Evolutionary conservation across 2,329 filamentous ascomycete genomes (phyloP), one percentile per base, ranked within the genome.

Genomic region (Pseudogymnoascus sp.): DNA sequence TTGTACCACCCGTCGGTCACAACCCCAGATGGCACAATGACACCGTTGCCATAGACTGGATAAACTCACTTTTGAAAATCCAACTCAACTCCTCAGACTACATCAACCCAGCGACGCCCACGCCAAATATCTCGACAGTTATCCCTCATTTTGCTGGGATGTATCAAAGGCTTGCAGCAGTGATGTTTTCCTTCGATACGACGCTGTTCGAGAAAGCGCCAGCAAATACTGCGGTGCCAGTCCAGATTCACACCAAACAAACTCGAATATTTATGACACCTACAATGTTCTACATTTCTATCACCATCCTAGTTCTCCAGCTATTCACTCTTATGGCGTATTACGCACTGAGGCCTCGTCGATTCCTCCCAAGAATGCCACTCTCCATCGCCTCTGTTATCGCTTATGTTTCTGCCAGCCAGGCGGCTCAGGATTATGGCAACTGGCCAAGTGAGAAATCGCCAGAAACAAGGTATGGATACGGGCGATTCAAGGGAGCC

Each of bases 11-110:
- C 2, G 8, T 3, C 22, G 30, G 7, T 25, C 38, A 30, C 28
- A n/a, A n/a, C n/a, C n/a, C n/a, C n/a, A n/a, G n/a, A 5, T 82
- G 77, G 76, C 82, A 83, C 64, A 82, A 80, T 60, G 75, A 81
- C 43, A 75, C 71, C 0, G 67, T 74, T 1, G 69, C 79, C 0
- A 66, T 65, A 0, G 78, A 80, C 39, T 81, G 76, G 71, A 68
- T 79, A 30, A 80, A 77, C 57, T 77, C 82, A 33, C 72, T 84
- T n/a, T 64, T 81, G 0, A 67, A 67, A 0, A 39, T 71, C 0
- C 22, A 59, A 0, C 66, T 57, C 0, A 74, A 76, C 2, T 71
- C 65, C 2, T 70, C 69, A 1, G 57, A 64, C 0, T 16, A 78
- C 0, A 30, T 83, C 0, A 74, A 72, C 59, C 74, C 78, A 1